Percentiles rank a stretch among this genome's conserved stretches.
Conservation (phyloP, 495 filamentous ascomycete genomes). For the Neurospora pannonica region DNA sequence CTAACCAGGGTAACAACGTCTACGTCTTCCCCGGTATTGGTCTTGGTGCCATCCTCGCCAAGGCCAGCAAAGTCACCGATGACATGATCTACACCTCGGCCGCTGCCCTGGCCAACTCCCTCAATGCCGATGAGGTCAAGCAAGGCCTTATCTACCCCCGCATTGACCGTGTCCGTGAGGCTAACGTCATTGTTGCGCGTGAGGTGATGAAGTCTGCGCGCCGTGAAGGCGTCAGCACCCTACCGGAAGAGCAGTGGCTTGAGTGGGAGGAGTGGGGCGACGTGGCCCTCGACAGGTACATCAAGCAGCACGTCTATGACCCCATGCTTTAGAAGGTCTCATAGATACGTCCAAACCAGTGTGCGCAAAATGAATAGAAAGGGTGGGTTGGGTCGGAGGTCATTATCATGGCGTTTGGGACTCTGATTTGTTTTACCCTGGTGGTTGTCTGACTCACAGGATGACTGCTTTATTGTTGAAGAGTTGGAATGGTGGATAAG, state of each 20-base stretch:
- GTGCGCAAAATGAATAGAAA: neutral
- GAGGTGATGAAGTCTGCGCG: slow-evolving; percentile 88
- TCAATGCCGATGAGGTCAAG: slow-evolving; percentile 71
- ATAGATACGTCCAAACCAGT: neutral
- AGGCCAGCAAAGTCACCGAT: slow-evolving; percentile 81
- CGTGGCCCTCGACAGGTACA: slow-evolving; percentile 65
- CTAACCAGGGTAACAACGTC: slow-evolving; percentile 85
- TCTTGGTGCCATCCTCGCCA: slow-evolving; percentile 85
- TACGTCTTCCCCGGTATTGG: slow-evolving; percentile 98
- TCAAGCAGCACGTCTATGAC: slow-evolving; percentile 75
- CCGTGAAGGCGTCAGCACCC: slow-evolving; percentile 41
- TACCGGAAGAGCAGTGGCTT: slow-evolving; percentile 62
- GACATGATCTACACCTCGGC: slow-evolving; percentile 93
- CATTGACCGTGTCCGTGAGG: slow-evolving; percentile 82
- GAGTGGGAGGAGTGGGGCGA: slow-evolving; percentile 79
- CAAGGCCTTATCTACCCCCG: slow-evolving; percentile 87
- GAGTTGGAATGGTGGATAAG: neutral
- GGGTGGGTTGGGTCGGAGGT: neutral
- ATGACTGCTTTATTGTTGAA: neutral
- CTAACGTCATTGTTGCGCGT: slow-evolving; percentile 76
- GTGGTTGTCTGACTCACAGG: neutral
- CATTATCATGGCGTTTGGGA: neutral
- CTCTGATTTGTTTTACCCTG: neutral
- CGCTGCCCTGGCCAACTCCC: slow-evolving; percentile 64
- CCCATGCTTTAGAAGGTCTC: slow-evolving; percentile 29